Base-by-base conservation (phyloP, 2,329 filamentous ascomycete genomes). In the Graphilbum fragrans region DNA sequence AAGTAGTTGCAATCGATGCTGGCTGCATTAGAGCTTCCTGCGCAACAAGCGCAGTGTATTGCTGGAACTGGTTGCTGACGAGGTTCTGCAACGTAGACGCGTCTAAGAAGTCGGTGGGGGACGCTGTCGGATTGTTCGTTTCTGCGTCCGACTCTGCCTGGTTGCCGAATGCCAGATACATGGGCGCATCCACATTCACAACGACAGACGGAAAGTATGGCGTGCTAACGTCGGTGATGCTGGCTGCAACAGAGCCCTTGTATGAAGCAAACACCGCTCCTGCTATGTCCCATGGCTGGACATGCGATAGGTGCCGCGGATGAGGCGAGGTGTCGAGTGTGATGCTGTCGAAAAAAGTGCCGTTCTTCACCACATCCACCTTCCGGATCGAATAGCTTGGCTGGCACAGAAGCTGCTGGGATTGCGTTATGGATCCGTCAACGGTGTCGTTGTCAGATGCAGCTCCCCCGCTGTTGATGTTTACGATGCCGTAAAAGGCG, bases 31-130 rank as follows among this genome's bases (percentile, higher is more conserved):
- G 45, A 0, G 52, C 50, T 27, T 53, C 53, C 11, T 52, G 51
- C 5, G 56, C 57, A 14, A 63, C 40, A 1, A 64, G 41, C 3
- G 58, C 57, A 0, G 58, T 51, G 35, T 58, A 61, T 39, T 62
- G 59, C 14, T 50, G 45, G 39, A 53, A 64, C 35, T 61, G 62
- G 12, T 50, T 51, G 9, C 50, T 45, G 2, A 51, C 50, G 8
- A 64, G 44, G 3, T 42, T 37, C 12, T 49, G 43, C 20, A 64
- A 41, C 3, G 47, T 52, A 5, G 39, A 39, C 0, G 47, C 27
- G 3, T 58, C 49, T 4, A 56, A 38, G 1, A 61, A 47, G 3
- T 46, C 48, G 2, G 50, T 50, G 1, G 57, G 42, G 1, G 46
- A 48, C 2, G 49, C 51, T 2, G 56, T 41, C 12, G 49, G 37